Base-by-base conservation (phyloP, 345 rosid species). In the Gynandropsis gynandra region DNA sequence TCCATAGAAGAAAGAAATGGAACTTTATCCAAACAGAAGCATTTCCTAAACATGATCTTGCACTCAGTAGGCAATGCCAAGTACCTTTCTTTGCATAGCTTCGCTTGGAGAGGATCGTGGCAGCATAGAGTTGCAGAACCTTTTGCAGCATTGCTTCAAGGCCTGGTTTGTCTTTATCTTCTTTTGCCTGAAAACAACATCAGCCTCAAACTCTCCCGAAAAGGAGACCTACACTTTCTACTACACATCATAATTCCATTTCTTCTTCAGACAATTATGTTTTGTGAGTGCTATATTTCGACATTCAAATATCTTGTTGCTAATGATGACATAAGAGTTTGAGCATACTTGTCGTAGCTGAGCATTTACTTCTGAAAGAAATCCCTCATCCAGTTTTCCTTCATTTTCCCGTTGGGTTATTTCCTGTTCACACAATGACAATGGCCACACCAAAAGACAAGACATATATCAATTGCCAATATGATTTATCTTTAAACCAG, bases 21-120 rank as follows among this genome's bases (percentile, higher is more conserved):
- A 24, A 24, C 29, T 24, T 24, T 24, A 24, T 24, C 29, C 29
- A 5, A 51, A 43, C 45, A 52, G 46, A 52, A 46, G 21, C 18
- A 9, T 19, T 50, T 20, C 16, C 29, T 5, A 24, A 24, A 24
- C 29, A 24, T 24, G 29, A 5, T 7, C 40, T 36, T 36, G 11
- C 13, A 36, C 1, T 36, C n/a, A 36, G 40, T 24, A 24, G 5
- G 5, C 29, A 36, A 36, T 4, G 13, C 7, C 7, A 36, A 45
- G 59, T 52, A 84, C 98, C 96, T 80, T 84, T 84, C 73, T 80
- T 81, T 42, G 95, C 96, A 69, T 83, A 90, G 70, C 96, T 87
- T 63, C 89, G 95, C 62, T 78, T 87, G 7, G 95, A 90, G 44
- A 90, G 95, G 58, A 74, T 37, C 10, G 6, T 74, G 40, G 92